phyloP scores from a whole-genome alignment of 352 stramenopile genomes.

The Globisporangium emineosum region DNA sequence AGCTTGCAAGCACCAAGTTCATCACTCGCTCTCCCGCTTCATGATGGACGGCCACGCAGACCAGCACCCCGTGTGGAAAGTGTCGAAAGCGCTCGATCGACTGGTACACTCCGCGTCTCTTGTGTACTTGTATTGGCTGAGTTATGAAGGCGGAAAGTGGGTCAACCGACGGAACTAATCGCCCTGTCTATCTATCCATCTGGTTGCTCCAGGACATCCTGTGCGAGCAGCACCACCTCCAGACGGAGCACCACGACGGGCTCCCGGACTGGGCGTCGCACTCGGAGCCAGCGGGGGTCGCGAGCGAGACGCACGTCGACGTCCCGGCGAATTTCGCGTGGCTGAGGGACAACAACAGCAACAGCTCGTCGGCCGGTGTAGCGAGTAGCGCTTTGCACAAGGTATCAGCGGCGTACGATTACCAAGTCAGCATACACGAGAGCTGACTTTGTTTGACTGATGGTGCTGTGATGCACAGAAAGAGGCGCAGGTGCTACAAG shows the following conservation, averaged over 20 bases:
- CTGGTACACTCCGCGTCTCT: slow-evolving; percentile 23
- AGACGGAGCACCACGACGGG: slow-evolving; percentile 42
- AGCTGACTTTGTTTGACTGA: not conserved
- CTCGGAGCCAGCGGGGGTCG: slow-evolving; percentile 34
- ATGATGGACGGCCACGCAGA: not conserved
- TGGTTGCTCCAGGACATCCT: slow-evolving; percentile 30
- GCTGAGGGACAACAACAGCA: slow-evolving; percentile 9
- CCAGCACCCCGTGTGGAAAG: slow-evolving; percentile 44
- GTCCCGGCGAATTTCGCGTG: slow-evolving; percentile 57
- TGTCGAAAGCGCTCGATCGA: slow-evolving; percentile 45
- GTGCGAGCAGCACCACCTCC: slow-evolving; percentile 52
- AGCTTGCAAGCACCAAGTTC: no score
- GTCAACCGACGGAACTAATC: not conserved
- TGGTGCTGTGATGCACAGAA: slow-evolving; percentile 1
- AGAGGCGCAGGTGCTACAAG: not conserved
- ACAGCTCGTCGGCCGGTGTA: not conserved
- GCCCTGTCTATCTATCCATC: not conserved
- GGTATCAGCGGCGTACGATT: not conserved
- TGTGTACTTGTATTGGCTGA: not conserved
- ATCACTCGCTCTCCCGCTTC: not conserved
- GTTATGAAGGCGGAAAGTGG: not conserved
- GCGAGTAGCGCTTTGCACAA: not conserved
- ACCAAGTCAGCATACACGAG: not conserved
- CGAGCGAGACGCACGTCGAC: slow-evolving; percentile 16
- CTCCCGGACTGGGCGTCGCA: slow-evolving; percentile 43